These are phyloP conservation scores for Thinopyrum elongatum DNA, from an alignment of 176 grass and related monocot genomes.

Conservation along the genomic window DNA sequence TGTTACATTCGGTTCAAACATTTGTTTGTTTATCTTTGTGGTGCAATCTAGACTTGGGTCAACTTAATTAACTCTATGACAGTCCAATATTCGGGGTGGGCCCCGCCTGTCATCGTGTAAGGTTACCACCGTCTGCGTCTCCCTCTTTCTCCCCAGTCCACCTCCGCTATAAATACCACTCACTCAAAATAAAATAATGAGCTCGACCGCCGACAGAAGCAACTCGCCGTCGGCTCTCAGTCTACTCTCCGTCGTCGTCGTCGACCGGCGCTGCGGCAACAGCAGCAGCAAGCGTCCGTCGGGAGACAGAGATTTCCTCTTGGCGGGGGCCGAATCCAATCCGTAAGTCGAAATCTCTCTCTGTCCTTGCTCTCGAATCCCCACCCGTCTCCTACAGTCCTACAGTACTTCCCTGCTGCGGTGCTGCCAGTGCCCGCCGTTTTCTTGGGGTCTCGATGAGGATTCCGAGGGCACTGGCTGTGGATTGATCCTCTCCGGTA, in stretches of 20 bases:
- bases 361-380: not conserved
- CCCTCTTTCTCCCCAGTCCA: not conserved
- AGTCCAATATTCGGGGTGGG: no score
- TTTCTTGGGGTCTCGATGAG: not conserved
- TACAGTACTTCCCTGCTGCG: not conserved
- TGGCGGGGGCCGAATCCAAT: not conserved
- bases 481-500: not conserved
- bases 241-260: not conserved
- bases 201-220: not conserved
- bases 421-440: not conserved
- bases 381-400: not conserved
- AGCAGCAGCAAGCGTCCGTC: not conserved
- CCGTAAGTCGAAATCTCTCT: conserved; percentile 11
- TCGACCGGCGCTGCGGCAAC: not conserved
- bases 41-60: no score
- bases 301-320: not conserved
- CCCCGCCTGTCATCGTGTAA: no score
- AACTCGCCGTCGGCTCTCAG: not conserved
- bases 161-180: not conserved
- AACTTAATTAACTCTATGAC: no score
- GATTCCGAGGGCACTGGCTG: not conserved
- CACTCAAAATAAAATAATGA: not conserved
- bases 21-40: no score
- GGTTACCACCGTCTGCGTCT: no score
- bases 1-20: no score